Conservation (phyloP, 1,284 basidiomycete genomes). For the Sporisorium exsertum region DNA sequence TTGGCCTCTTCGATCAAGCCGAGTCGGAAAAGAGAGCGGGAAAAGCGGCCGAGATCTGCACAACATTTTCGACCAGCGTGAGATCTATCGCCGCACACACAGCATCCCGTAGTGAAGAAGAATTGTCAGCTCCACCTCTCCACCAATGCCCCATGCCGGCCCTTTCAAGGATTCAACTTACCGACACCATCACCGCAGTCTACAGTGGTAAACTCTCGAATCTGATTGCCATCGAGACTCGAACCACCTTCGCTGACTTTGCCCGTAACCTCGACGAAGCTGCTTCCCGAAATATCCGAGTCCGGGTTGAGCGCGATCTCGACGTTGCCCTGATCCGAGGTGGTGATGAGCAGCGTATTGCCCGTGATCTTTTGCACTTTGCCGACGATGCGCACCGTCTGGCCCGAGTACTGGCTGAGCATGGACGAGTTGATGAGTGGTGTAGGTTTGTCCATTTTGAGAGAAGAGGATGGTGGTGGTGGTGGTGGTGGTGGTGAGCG, state of each 20-base stretch:
- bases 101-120: neutral
- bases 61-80: slow-evolving; percentile 53
- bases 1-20: slow-evolving; percentile 5
- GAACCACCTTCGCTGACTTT: slow-evolving; percentile 58
- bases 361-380: slow-evolving; percentile 62
- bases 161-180: slow-evolving; percentile 38
- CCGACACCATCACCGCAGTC: slow-evolving; percentile 60
- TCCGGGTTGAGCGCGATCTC: slow-evolving; percentile 59
- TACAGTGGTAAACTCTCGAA: slow-evolving; percentile 52
- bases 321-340: slow-evolving; percentile 62
- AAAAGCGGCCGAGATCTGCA: slow-evolving; percentile 52
- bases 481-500: neutral
- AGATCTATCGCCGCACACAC: too few relatives aligned
- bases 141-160: neutral
- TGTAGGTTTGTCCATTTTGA: slow-evolving; percentile 58
- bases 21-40: slow-evolving; percentile 50
- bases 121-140: neutral
- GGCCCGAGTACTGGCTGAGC: slow-evolving; percentile 42
- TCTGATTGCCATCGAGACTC: slow-evolving; percentile 23
- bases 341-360: slow-evolving; percentile 55
- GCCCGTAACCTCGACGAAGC: slow-evolving; percentile 64
- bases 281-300: slow-evolving; percentile 37
- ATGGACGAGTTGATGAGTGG: slow-evolving; percentile 65
- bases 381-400: slow-evolving; percentile 63
- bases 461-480: neutral